Evolutionary conservation across 805 yeast species (phyloP).

Genomic region (Priceomyces carsonii): DNA sequence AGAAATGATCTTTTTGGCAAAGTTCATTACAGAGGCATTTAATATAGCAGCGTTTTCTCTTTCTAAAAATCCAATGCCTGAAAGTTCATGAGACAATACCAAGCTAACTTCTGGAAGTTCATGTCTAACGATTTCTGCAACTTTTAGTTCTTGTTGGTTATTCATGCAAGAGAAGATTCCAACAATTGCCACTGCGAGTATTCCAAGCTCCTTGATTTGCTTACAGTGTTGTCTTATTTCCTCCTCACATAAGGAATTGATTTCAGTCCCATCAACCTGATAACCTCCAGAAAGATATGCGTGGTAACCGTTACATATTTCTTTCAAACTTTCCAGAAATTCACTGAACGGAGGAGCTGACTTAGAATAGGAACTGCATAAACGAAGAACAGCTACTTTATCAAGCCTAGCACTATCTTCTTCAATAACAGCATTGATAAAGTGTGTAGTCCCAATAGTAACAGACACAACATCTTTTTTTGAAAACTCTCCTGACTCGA

Average conservation of each 20-base stretch:
- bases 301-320: constrained; percentile 33
- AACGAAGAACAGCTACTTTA: constrained; percentile 45
- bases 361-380: constrained; percentile 44
- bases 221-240: constrained; percentile 27
- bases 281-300: constrained; percentile 43
- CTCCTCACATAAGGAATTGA: constrained; percentile 29
- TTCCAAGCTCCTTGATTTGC: constrained; percentile 29
- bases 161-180: constrained; percentile 44
- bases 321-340: constrained; percentile 39
- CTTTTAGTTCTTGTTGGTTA: constrained; percentile 37
- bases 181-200: constrained; percentile 39
- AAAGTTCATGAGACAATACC: constrained; percentile 40
- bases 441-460: constrained; percentile 55
- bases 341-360: constrained; percentile 44
- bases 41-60: constrained; percentile 50
- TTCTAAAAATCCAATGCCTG: constrained; percentile 46
- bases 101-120: constrained; percentile 21
- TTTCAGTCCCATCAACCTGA: constrained; percentile 43
- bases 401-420: constrained; percentile 43
- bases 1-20: constrained; percentile 42
- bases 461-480: constrained; percentile 39
- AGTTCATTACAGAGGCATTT: constrained; percentile 45
- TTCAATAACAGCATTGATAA: constrained; percentile 53
- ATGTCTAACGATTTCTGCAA: constrained; percentile 28
- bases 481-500: constrained; percentile 20